Base-by-base conservation (phyloP, 2,329 filamentous ascomycete genomes). In the Xylaria digitata region DNA sequence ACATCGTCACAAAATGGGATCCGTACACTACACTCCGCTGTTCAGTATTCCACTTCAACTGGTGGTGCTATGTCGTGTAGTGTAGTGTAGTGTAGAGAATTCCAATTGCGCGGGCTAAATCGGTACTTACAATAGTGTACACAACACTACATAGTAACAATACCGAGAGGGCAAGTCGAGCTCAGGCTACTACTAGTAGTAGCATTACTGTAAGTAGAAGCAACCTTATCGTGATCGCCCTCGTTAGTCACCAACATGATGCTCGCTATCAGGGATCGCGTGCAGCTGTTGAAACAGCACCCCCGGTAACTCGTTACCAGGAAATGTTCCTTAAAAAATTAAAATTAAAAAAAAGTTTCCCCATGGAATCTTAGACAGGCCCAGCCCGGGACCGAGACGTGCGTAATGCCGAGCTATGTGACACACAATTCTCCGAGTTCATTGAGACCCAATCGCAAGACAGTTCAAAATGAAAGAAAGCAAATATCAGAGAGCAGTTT, bases 241-340 rank as follows among this genome's bases (percentile, higher is more conserved):
- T 45, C 40, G 45, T 21, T 21, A 45, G 37, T 48, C 43, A 61
- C 48, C 34, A 55, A 53, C 48, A 9, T 19, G 37, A 66, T 55
- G 42, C 46, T 45, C 26, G 13, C 50, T 23, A 58, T 21, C 56
- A 48, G 42, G 30, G 26, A 55, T 63, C 40, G n/a, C 63, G 17
- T 67, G 64, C 67, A 66, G 66, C 55, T 63, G 59, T 66, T 68
- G 63, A 68, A 69, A 69, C 67, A 64, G 7, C 9, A 26, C 32
- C 62, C 63, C 37, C 5, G 26, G 26, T 26, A 26, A 2, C 2
- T 55, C 63, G 54, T 54, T 34, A 17, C 32, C 42, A 40, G 42
- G 34, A 32, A 19, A 63, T 46, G 37, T 54, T 58, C 53, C 64
- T 45, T 46, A 54, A 54, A 46, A 54, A 48, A 19, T 32, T 13